Conservation (phyloP, 805 yeast genomes). For the Saccharomycopsis microspora region DNA sequence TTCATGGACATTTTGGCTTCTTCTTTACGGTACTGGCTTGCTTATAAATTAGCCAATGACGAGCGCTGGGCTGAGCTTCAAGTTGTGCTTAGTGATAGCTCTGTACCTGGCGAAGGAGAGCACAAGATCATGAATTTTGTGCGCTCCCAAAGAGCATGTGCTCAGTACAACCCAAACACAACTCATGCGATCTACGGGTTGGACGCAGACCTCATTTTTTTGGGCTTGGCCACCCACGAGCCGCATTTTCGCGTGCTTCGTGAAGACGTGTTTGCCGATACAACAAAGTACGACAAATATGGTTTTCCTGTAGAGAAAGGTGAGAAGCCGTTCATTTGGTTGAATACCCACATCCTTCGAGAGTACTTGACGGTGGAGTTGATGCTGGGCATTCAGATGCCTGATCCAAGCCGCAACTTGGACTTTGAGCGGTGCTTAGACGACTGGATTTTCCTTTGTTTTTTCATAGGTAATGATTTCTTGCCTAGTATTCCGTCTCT, state of each 20-base stretch:
- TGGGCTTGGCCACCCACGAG: slow-evolving; percentile 95
- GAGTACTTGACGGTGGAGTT: slow-evolving; percentile 84
- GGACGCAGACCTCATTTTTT: slow-evolving; percentile 94
- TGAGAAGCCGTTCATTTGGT: slow-evolving; percentile 85
- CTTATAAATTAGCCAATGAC: slow-evolving; percentile 75
- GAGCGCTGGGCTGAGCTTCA: slow-evolving; percentile 91
- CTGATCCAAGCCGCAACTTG: slow-evolving; percentile 58
- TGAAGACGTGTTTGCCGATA: slow-evolving; percentile 87
- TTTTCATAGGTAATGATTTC: slow-evolving; percentile 97
- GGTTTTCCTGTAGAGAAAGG: slow-evolving; percentile 25
- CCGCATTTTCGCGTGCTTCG: slow-evolving; percentile 90
- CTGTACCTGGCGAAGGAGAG: slow-evolving; percentile 99
- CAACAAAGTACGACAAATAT: slow-evolving; percentile 48
- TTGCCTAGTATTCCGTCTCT: slow-evolving; percentile 91
- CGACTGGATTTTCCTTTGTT: slow-evolving; percentile 98
- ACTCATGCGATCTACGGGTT: slow-evolving; percentile 94
- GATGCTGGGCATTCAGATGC: slow-evolving; percentile 29
- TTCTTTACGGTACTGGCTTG: slow-evolving; percentile 83
- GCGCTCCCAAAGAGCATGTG: slow-evolving; percentile 78
- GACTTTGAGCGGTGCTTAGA: slow-evolving; percentile 94
- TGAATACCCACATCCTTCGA: slow-evolving; percentile 76
- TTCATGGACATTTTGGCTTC: slow-evolving; percentile 86
- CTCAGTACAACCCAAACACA: slow-evolving; percentile 84
- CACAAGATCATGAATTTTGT: slow-evolving; percentile 96
- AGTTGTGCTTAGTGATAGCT: slow-evolving; percentile 87